Evolutionary conservation across 306 rosid genomes (phyloP).

Genomic region (Hippophae tibetana): DNA sequence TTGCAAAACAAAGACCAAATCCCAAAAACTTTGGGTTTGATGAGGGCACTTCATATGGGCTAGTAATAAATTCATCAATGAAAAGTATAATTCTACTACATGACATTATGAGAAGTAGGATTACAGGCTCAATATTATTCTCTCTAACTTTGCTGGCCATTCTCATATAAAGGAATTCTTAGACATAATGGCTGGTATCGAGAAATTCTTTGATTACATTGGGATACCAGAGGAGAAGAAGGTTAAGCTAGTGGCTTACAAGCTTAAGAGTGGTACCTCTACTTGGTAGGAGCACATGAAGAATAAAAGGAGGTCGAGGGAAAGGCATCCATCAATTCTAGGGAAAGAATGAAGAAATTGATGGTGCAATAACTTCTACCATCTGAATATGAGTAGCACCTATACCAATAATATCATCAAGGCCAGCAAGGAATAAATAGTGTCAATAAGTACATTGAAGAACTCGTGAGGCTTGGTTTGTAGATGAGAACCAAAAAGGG

Average conservation of each 20-base stretch:
- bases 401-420: background rate
- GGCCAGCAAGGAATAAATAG: background rate
- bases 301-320: background rate
- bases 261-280: background rate
- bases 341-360: too few relatives aligned
- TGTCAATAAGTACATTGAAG: background rate
- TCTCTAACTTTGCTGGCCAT: background rate
- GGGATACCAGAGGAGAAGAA: background rate
- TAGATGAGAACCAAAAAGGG: background rate
- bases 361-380: too few relatives aligned
- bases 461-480: background rate
- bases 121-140: background rate
- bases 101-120: too few relatives aligned
- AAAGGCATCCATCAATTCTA: background rate
- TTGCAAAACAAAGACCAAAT: too few relatives aligned
- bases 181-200: background rate
- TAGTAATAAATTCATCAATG: too few relatives aligned
- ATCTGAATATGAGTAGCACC: background rate
- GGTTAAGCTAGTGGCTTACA: background rate
- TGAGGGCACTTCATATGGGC: too few relatives aligned
- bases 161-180: background rate
- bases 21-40: too few relatives aligned
- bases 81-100: too few relatives aligned
- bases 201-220: constrained; percentile 3
- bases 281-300: background rate